Evolutionary conservation across 345 rosid genomes (phyloP).

Genomic region (Brassica rapa): DNA sequence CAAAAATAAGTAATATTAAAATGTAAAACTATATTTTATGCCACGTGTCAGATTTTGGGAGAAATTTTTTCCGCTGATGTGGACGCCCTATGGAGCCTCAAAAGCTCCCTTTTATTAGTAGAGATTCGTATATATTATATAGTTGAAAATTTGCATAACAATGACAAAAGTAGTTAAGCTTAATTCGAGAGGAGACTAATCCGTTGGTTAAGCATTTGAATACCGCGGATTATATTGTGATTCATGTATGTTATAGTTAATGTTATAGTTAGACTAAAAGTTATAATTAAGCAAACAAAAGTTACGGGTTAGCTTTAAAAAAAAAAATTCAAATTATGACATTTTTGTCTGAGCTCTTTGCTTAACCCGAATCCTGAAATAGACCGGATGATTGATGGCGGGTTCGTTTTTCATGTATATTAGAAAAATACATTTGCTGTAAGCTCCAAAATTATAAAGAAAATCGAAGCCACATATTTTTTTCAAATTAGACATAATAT

Average conservation of each 20-base stretch:
- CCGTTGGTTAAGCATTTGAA: background rate
- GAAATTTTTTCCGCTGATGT: too few species aligned
- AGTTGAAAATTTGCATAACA: conserved; percentile 9
- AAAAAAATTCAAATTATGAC: background rate
- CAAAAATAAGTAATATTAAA: too few species aligned
- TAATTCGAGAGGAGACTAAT: conserved; percentile 1
- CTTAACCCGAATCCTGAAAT: background rate
- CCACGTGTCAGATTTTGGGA: too few species aligned
- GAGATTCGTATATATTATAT: background rate
- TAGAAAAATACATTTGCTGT: too few species aligned
- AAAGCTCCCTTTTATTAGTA: too few species aligned
- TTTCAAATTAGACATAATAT: background rate
- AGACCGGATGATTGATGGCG: background rate
- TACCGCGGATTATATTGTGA: background rate
- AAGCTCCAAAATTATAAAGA: background rate
- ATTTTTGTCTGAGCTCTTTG: background rate
- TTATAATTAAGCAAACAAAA: background rate
- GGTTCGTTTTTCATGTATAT: background rate
- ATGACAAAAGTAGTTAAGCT: background rate
- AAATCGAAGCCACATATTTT: background rate
- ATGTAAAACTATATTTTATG: too few species aligned
- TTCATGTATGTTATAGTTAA: background rate
- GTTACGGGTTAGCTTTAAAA: background rate
- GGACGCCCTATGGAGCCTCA: too few species aligned
- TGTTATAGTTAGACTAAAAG: background rate